Evolutionary conservation across 2,329 filamentous ascomycete species (phyloP), one percentile per base, ranked within the genome.

Genomic region (Nigrospora osmanthi): DNA sequence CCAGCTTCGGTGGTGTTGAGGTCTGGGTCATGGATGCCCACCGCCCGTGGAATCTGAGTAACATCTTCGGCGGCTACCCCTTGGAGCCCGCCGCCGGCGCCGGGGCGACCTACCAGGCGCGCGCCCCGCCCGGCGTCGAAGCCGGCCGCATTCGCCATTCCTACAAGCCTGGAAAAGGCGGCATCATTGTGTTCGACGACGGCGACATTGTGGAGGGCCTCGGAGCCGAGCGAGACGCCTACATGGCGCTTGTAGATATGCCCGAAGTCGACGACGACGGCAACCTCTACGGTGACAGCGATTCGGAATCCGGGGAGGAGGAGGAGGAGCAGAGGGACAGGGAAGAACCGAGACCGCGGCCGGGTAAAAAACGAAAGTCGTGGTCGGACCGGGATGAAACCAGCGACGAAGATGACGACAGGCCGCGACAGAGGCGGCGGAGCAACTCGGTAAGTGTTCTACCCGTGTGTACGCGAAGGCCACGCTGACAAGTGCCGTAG

Each of bases 1-100:
- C 74, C 11, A 72, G 81, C 42, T 85, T 87, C 67, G 81, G 84
- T 34, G 87, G 87, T n/a, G 87, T 97, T 1, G 89, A 96, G 61
- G 85, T 96, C 31, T 98, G 93, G 93, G 78, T 97, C 11, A 75
- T 97, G 48, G 93, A 98, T 66, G 81, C 91, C 28, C 80, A 93
- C 64, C 76, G 93, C 48, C 93, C 93, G 13, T 97, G 91, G 89
- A 97, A 98, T 61, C 63, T 98, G 58, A 82, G 81, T 51, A 98
- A 98, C 62, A 81, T 97, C 13, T 97, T 97, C 69, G 89, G 86
- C 12, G 86, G 87, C 4, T 79, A 80, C 49, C 73, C 79, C 1
- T 62, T 76, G 4, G 75, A 78, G 52, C 69, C 78, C 17, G 63
- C 69, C 11, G 64, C 71, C 34, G 73, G 74, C 17, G 68, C 65